Evolutionary conservation across 768 basidiomycete genomes (phyloP).

Genomic region (Hygrophoropsis aurantiaca): DNA sequence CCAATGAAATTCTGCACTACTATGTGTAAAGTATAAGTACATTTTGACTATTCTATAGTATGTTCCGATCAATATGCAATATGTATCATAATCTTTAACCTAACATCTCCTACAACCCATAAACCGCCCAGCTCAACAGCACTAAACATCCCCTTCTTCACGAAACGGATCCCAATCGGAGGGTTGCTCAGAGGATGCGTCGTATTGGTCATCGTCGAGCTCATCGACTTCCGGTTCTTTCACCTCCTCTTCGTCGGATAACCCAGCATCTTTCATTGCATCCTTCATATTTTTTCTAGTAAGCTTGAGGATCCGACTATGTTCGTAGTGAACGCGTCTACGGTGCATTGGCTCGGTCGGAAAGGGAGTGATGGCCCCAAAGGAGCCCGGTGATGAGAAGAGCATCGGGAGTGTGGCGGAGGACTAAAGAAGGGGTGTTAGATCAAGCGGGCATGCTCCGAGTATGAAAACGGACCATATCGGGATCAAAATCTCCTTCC

Average conservation of each 20-base stretch:
- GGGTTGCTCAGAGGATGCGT: constrained; percentile 26
- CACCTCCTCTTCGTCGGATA: constrained; percentile 18
- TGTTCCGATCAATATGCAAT: too few species aligned
- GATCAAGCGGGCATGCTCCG: background rate
- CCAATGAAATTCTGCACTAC: too few species aligned
- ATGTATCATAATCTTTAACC: too few species aligned
- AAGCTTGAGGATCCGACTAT: constrained; percentile 24
- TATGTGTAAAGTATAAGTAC: too few species aligned
- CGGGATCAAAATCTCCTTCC: constrained; percentile 26
- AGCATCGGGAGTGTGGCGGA: constrained; percentile 23
- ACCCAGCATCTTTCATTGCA: constrained; percentile 11
- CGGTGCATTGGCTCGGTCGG: constrained; percentile 23
- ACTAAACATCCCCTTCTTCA: constrained; percentile 22
- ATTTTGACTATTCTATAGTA: too few species aligned
- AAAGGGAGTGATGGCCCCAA: constrained; percentile 23
- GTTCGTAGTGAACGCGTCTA: constrained; percentile 30
- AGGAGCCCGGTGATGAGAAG: constrained; percentile 10
- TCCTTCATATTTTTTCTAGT: constrained; percentile 29
- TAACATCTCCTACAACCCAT: too few species aligned
- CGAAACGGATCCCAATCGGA: constrained; percentile 30
- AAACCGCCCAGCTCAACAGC: too few species aligned
- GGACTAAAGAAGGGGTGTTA: constrained; percentile 14
- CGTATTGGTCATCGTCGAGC: constrained; percentile 14
- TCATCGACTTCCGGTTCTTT: constrained; percentile 14
- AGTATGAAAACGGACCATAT: constrained; percentile 19